phyloP scores from a whole-genome alignment of 192 early-diverging fungal species.

The Allomyces arbusculus region DNA sequence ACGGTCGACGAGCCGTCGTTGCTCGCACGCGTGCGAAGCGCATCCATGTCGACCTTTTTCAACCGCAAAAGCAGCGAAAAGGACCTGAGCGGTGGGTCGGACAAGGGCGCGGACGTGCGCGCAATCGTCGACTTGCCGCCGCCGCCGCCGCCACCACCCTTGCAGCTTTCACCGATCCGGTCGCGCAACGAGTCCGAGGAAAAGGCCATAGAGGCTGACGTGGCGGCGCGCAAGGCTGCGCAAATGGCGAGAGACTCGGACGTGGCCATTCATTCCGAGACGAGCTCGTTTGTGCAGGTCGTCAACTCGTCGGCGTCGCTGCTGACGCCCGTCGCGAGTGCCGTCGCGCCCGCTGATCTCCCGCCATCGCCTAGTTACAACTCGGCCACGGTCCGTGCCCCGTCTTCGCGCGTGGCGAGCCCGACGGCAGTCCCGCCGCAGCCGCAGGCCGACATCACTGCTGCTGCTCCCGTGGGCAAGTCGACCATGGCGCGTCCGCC shows the following conservation, averaged over 20 bases:
- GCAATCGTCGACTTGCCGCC: neutral
- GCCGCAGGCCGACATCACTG: too few relatives aligned
- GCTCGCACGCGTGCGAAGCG: neutral
- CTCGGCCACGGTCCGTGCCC: too few relatives aligned
- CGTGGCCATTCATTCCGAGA: too few relatives aligned
- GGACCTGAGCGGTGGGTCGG: neutral
- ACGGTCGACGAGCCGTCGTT: neutral
- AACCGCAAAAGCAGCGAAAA: neutral
- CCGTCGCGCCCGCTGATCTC: neutral
- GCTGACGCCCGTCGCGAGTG: neutral
- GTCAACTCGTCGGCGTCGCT: neutral
- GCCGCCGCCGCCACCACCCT: neutral
- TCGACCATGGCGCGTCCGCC: too few relatives aligned
- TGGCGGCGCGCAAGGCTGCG: neutral
- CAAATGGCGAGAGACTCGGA: too few relatives aligned
- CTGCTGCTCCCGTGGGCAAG: too few relatives aligned
- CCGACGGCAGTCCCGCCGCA: too few relatives aligned
- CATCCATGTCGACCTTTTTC: neutral
- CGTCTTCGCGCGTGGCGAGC: too few relatives aligned
- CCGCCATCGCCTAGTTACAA: neutral
- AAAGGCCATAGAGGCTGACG: neutral
- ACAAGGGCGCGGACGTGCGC: neutral
- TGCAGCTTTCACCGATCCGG: neutral
- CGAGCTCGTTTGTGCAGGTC: neutral
- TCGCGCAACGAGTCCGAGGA: neutral